Percentiles rank a stretch among this genome's conserved stretches.
These are phyloP conservation scores for Cetraspora pellucida DNA, from an alignment of 192 early-diverging fungal species.

Conservation along the genomic window DNA sequence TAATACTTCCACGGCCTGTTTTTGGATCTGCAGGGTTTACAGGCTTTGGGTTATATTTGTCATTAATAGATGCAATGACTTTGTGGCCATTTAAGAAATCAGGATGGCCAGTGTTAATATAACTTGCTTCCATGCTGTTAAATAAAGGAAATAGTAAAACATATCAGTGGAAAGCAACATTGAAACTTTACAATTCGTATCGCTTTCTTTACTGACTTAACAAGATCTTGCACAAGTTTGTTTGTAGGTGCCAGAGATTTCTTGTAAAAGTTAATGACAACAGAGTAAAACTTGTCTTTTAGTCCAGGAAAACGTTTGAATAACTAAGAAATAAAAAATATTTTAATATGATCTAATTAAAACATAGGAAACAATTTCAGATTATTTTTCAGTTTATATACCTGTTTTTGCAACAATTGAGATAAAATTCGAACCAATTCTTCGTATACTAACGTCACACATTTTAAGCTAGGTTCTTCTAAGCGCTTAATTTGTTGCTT, in stretches of 20 bases:
- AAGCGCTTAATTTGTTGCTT: slow-evolving; percentile 99
- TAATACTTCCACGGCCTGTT: slow-evolving; percentile 37
- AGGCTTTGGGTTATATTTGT: slow-evolving; percentile 75
- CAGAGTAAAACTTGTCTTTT: slow-evolving; percentile 89
- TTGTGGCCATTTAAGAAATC: slow-evolving; percentile 98
- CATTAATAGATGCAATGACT: slow-evolving; percentile 90
- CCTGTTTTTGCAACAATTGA: slow-evolving; percentile 87
- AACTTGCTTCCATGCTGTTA: slow-evolving; percentile 85
- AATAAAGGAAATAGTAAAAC: slow-evolving; percentile 10
- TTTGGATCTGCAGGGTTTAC: slow-evolving; percentile 43
- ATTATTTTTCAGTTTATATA: slow-evolving; percentile 25
- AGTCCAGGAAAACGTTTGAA: slow-evolving; percentile 97
- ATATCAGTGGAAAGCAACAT: not conserved
- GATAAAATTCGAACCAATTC: slow-evolving; percentile 95
- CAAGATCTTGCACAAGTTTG: slow-evolving; percentile 91
- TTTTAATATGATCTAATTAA: not conserved
- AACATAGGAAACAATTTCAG: not conserved
- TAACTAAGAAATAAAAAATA: slow-evolving; percentile 44
- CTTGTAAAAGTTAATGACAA: slow-evolving; percentile 94
- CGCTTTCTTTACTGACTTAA: slow-evolving; percentile 59
- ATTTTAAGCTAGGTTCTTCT: slow-evolving; percentile 97
- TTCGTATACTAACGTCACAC: slow-evolving; percentile 95
- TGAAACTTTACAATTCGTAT: not conserved
- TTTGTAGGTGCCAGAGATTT: slow-evolving; percentile 88
- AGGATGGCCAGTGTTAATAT: slow-evolving; percentile 99